Evolutionary conservation across 2,329 filamentous ascomycete genomes (phyloP), one percentile per base, ranked within the genome.

Genomic region (Dactylellina drechsleri): DNA sequence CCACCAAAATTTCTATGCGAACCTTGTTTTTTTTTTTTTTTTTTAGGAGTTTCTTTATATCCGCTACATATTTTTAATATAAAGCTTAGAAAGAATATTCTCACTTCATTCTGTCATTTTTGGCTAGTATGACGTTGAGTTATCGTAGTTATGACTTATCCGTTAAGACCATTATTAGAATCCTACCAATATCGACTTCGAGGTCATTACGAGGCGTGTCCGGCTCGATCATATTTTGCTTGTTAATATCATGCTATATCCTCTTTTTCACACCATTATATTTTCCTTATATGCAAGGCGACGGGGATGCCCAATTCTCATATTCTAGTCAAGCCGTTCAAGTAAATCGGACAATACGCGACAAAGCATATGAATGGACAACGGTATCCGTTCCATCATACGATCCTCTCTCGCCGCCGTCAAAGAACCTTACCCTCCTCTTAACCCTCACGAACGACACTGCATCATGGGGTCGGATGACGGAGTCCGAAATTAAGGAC

Each of bases 381-480:
- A 36, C 64, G 23, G 41, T 71, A 26, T 18, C 23, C 16, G 20
- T 20, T 20, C 62, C 62, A n/a, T n/a, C 26, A 18, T 50, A 57
- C 23, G 41, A 31, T 15, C 16, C 8, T 4, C 6, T 23, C 47
- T 20, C 23, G 7, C 15, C 8, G 4, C 60, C 47, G 18, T 43
- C 43, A 20, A 52, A 20, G n/a, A 47, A 71, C 43, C 45, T 64
- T 13, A 71, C 66, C 0, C 52, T 71, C 4, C 1, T 71, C 10
- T 52, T 71, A 20, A 65, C 53, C 2, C 47, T 71, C 10, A 59
- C 66, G 20, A 71, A 71, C 15, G 66, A 71, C n/a, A 71, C 59
- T 2, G 4, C 52, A 15, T 71, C 66, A 31, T 71, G 66, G 66
- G 66, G 59, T 2, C 61, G 40, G 10, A 57, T 65, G 15, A 53